A percentile compares a stretch with the other conserved stretches of the same genome.
Conservation (phyloP, 805 yeast species). For the Vanderwaltozyma verrucispora region DNA sequence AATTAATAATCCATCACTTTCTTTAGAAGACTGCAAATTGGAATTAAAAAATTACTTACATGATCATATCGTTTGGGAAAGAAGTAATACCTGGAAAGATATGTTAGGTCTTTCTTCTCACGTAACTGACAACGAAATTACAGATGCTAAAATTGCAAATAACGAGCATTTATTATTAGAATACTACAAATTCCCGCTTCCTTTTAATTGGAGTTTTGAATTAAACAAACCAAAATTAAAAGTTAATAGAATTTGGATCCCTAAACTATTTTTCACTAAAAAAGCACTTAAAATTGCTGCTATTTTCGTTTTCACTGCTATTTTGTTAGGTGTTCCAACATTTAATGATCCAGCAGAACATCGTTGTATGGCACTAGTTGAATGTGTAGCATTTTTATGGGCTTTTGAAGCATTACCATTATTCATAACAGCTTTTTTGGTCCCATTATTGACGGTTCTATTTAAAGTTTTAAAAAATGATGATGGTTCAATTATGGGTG, state of each 20-base stretch:
- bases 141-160: slow-evolving; percentile 13
- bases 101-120: slow-evolving; percentile 64
- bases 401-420: slow-evolving; percentile 92
- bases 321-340: slow-evolving; percentile 48
- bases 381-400: slow-evolving; percentile 67
- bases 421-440: slow-evolving; percentile 77
- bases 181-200: slow-evolving; percentile 25
- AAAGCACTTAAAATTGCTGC: slow-evolving; percentile 40
- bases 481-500: slow-evolving; percentile 45
- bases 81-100: slow-evolving; percentile 94
- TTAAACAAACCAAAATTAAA: slow-evolving; percentile 1
- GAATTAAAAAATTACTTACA: slow-evolving; percentile 57
- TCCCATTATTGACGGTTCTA: slow-evolving; percentile 71
- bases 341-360: slow-evolving; percentile 51
- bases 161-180: slow-evolving; percentile 28
- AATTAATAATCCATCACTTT: slow-evolving; percentile 24
- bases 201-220: slow-evolving; percentile 7
- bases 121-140: slow-evolving; percentile 4
- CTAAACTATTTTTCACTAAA: slow-evolving; percentile 38
- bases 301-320: slow-evolving; percentile 41
- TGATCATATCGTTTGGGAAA: slow-evolving; percentile 93
- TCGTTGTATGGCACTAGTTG: slow-evolving; percentile 57
- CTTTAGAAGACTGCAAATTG: slow-evolving; percentile 36
- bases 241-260: slow-evolving; percentile 30
- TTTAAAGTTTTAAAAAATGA: slow-evolving; percentile 51